These are phyloP conservation scores for Glaciozyma martinii DNA, from an alignment of 768 basidiomycete genomes.

Conservation along the genomic window DNA sequence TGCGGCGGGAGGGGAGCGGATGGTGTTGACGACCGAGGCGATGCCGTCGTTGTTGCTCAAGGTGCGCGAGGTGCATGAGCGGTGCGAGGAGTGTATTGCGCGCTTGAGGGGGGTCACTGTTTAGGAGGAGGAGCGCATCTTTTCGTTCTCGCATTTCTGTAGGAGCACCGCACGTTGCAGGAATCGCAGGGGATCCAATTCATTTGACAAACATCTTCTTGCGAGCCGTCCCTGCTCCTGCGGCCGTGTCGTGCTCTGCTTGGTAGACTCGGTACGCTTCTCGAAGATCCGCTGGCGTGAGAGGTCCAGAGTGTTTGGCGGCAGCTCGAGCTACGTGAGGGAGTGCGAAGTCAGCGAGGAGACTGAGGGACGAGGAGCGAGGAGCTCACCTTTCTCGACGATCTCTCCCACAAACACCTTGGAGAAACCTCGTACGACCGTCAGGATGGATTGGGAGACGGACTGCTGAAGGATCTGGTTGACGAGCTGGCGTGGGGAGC, in stretches of 20 bases:
- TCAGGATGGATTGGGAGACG: conserved; percentile 76
- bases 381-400: conserved; percentile 64
- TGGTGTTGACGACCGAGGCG: conserved; percentile 24
- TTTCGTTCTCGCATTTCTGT: background rate
- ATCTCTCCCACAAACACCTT: conserved; percentile 93
- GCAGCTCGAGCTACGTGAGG: conserved; percentile 57
- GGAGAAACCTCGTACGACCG: conserved; percentile 68
- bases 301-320: conserved; percentile 62
- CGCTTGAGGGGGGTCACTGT: conserved; percentile 17
- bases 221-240: conserved; percentile 66
- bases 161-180: too few species aligned
- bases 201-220: conserved; percentile 67
- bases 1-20: background rate
- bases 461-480: conserved; percentile 72
- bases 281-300: conserved; percentile 79
- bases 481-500: conserved; percentile 52
- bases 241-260: conserved; percentile 51
- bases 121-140: background rate
- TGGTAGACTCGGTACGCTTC: conserved; percentile 81
- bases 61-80: conserved; percentile 17
- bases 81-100: conserved; percentile 13
- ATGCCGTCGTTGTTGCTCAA: conserved; percentile 26
- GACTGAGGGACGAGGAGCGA: background rate
- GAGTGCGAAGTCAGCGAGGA: background rate
- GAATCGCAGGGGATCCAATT: too few species aligned